Evolutionary conservation across 2,329 filamentous ascomycete genomes (phyloP), one percentile per base, ranked within the genome.

Genomic region (Aspergillus calidoustus): DNA sequence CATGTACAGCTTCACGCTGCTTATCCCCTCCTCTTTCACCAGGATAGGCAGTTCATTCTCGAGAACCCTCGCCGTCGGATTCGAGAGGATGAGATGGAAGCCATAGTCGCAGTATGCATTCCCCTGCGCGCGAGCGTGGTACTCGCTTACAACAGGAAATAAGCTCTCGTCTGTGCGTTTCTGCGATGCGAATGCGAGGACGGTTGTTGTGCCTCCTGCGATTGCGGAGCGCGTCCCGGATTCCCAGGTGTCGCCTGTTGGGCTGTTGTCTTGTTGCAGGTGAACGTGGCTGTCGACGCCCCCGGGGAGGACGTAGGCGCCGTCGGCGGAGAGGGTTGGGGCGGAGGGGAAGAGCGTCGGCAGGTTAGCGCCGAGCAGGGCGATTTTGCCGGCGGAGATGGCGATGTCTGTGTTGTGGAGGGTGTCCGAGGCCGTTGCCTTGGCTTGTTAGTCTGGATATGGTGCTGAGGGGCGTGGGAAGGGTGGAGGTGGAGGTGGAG

Each of bases 161-260:
- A 87, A 71, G 1, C 78, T 82, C 7, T 76, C 72, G 17, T 83
- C 76, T 1, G 72, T 66, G n/a, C 81, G 81, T 44, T 77, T 74
- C 69, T 87, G 84, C 4, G 81, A 80, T 0, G 85, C 86, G 71
- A 89, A 88, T 0, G 84, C 79, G 7, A 88, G 72, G 15, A 88
- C 77, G 0, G 86, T 87, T 0, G 86, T 88, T 4, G 81, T 2
- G 0, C 64, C 61, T 4, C 64, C 64, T 0, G 84, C 84, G 57
- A 87, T 79, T 4, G 85, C 86, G 23, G 80, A 83, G 8, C 85
- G 77, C 0, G 83, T 83, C 0, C 85, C 85, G 2, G 77, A 78
- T 61, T 82, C 77, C 68, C 77, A 83, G 17, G 73, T 78, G 57
- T 83, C 81, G 2, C 80, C 76, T 1, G 77, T 81, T n/a, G 64